Evolutionary conservation across 192 early-diverging fungal genomes (phyloP), one percentile per base, ranked within the genome.

Genomic region (Linnemannia exigua): DNA sequence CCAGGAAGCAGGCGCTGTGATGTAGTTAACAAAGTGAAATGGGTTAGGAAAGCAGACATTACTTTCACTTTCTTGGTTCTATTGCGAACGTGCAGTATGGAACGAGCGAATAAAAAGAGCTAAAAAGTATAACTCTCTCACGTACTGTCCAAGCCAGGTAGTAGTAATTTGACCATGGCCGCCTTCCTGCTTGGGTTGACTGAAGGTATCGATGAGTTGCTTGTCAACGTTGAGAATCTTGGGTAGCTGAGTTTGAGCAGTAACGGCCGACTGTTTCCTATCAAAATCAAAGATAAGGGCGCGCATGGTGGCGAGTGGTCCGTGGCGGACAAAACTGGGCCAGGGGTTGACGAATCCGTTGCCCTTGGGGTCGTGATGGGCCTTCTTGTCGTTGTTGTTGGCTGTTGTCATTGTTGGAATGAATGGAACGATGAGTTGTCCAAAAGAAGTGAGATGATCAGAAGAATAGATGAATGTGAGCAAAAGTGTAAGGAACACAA

Each of bases 261-360:
- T 63, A 25, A 75, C 52, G 17, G 72, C 77, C 17, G 75, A 38
- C 12, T 61, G 67, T 17, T 73, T 86, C 8, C 54, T 41, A 61
- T 80, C 68, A 41, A 86, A 86, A 9, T 72, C 67, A 9, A 38
- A 36, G 5, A 76, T 0, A 63, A 80, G 77, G 2, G 54, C 54
- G 12, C 25, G 63, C 50, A 83, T 19, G 3, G 51, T 8, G 19
- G 75, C 77, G 1, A 75, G 36, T 4, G 77, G 19, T 1, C 89
- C 79, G 44, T 90, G 75, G 25, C 54, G 76, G 3, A 73, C 12
- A 50, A 90, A 93, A 12, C 89, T 91, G 2, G 90, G 88, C 94
- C 94, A 95, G 4, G 94, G 94, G 84, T 94, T 95, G 2, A 74
- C 67, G 67, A 95, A 95, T 8, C 93, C 92, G 7, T 86, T 86